Base-by-base conservation (phyloP, 306 rosid genomes). In the Erythrophleum fordii region DNA sequence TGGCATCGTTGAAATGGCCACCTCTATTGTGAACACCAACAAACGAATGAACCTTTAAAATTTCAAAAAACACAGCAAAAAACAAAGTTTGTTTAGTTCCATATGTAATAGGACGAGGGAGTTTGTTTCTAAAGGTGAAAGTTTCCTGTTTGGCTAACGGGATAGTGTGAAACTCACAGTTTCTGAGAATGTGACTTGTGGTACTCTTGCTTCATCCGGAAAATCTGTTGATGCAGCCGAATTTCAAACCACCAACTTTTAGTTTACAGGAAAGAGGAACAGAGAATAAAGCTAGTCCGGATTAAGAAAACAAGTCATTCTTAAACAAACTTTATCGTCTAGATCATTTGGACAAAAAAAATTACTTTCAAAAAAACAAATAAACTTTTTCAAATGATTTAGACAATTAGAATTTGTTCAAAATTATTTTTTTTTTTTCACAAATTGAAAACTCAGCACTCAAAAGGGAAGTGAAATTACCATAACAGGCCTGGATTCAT, bases 1-100 rank as follows among this genome's bases (percentile, higher is more conserved):
- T 18, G 92, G 87, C 99, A 96, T 96, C 39, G 87, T 89, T 80
- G 90, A 86, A 66, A 96, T 89, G 18, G 97, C 97, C 67, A 96
- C 99, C 69, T 96, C 99, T 85, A 96, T 73, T 49, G 99, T 92
- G 81, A 96, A n/a, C n/a, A n/a, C n/a, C n/a, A n/a, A n/a, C n/a
- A n/a, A 80, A 31, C 99, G 98, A 88, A 82, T 83, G 46, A 93
- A 93, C 95, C 99, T 95, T 64, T 42, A 46, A 12, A 14, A 58
- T 72, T 68, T 6, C 17, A 56, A 65, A 18, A 8, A n/a, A 58
- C 25, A 59, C 0, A 46, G 1, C 8, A 42, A 9, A 67, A 67
- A 23, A 13, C 18, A 13, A 7, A 26, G 39, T 22, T 67, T n/a
- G 23, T 31, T 65, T 34, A 20, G 26, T n/a, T n/a, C n/a, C n/a